phyloP scores from a whole-genome alignment of 441 rosid genomes.

The Euphorbia schlechtendalii region DNA sequence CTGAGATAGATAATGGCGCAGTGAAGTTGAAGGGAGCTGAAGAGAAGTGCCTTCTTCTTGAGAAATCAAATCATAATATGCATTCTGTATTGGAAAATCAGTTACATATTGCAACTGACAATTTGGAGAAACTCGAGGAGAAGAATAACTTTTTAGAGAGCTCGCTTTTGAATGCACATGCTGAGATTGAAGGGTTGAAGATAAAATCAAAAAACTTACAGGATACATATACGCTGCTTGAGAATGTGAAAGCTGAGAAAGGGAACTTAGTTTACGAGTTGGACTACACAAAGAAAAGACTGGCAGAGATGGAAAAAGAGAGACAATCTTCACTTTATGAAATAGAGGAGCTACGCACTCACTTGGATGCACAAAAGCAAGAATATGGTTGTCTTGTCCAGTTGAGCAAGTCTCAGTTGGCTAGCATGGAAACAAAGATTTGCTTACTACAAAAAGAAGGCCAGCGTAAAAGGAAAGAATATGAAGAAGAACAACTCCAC shows the following conservation, averaged over 20 bases:
- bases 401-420: slow-evolving; percentile 35
- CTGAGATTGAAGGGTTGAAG: slow-evolving; percentile 60
- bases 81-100: slow-evolving; percentile 63
- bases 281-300: slow-evolving; percentile 40
- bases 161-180: slow-evolving; percentile 59
- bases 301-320: slow-evolving; percentile 52
- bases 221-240: slow-evolving; percentile 48
- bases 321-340: slow-evolving; percentile 45
- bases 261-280: slow-evolving; percentile 52
- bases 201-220: slow-evolving; percentile 50
- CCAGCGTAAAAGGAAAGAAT: slow-evolving; percentile 45
- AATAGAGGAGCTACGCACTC: slow-evolving; percentile 43
- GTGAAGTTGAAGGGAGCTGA: slow-evolving; percentile 68
- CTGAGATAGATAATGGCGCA: slow-evolving; percentile 56
- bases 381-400: slow-evolving; percentile 43
- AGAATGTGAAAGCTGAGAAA: slow-evolving; percentile 42
- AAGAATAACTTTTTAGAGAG: slow-evolving; percentile 58
- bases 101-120: slow-evolving; percentile 47
- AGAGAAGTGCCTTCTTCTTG: slow-evolving; percentile 69
- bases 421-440: slow-evolving; percentile 51
- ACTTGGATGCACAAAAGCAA: slow-evolving; percentile 44
- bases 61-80: slow-evolving; percentile 66
- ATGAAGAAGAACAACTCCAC: slow-evolving; percentile 59
- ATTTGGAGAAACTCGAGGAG: slow-evolving; percentile 55
- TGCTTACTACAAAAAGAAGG: slow-evolving; percentile 47